Base-by-base conservation (phyloP, 495 filamentous ascomycete genomes). In the Aspergillus saccharolyticus region DNA sequence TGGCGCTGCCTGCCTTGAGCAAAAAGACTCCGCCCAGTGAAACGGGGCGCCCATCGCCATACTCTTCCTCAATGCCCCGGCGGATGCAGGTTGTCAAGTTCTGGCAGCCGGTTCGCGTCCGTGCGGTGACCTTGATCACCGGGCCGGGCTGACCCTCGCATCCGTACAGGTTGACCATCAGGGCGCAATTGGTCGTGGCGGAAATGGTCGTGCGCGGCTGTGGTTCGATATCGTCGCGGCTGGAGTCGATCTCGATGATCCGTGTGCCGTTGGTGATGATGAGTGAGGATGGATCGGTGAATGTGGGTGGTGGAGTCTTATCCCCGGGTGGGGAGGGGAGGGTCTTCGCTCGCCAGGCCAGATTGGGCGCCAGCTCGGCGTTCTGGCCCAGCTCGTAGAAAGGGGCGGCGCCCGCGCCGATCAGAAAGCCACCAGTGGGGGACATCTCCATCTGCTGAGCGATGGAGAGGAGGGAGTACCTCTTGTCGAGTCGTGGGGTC, bases 111-210 rank as follows among this genome's bases (percentile, higher is more conserved):
- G 42, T 72, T 4, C 72, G 61, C 0, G 39, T 54, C 39, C 60
- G 62, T 6, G 70, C 72, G 0, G 45, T 60, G 20, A 77, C 55
- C 22, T 71, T 72, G 0, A 76, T 44, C 1, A 77, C 68, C 15
- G 63, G 59, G 1, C 74, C 73, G 0, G 66, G 24, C 0, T 52
- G n/a, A 0, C 72, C 74, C 28, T 53, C 44, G 4, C 63, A 70
- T 8, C 72, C 71, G 33, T 68, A 72, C 0, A 77, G 57, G 47
- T 75, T 75, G 24, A 64, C 66, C 74, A 77, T 77, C 1, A 75
- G 59, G 1, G 64, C 74, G 45, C 61, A 75, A 42, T 71, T 69
- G 1, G 70, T 66, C 17, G 57, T 68, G 0, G 48, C 2, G 10
- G 45, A 42, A 5, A 15, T n/a, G 18, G 15, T 22, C 9, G 8